Evolutionary conservation across 1,284 basidiomycete species (phyloP).

Genomic region (Moesziomyces globuligerus): DNA sequence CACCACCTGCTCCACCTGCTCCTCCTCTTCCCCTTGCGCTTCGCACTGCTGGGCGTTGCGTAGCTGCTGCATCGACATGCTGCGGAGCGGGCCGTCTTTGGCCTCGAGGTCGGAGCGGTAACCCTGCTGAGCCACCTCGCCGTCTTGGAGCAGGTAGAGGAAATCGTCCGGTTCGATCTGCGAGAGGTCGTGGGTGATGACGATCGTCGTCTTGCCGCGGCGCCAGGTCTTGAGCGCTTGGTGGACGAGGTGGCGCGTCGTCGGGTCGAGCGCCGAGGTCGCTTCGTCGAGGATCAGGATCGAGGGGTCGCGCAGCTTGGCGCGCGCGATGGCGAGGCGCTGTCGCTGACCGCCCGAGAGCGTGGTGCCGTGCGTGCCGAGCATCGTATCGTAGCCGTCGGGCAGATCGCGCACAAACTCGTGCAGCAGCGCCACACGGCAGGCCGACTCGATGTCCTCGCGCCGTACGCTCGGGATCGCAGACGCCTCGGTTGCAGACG

Average conservation of each 20-base stretch:
- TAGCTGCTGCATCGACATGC: conserved; percentile 17
- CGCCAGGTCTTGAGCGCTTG: conserved; percentile 87
- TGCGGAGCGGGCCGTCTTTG: conserved; percentile 18
- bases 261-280: conserved; percentile 91
- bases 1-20: conserved; percentile 62
- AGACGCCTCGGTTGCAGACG: not conserved
- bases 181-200: conserved; percentile 94
- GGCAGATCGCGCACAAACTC: conserved; percentile 86
- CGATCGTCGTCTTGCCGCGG: conserved; percentile 85
- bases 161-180: conserved; percentile 83
- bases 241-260: conserved; percentile 86
- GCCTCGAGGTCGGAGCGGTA: conserved; percentile 79
- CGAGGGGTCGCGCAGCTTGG: conserved; percentile 83
- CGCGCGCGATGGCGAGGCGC: conserved; percentile 88
- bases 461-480: conserved; percentile 65
- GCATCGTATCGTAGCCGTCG: conserved; percentile 84
- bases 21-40: conserved; percentile 68
- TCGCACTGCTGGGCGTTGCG: not conserved
- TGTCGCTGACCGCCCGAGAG: conserved; percentile 95
- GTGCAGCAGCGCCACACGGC: conserved; percentile 85
- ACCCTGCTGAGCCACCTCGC: conserved; percentile 85
- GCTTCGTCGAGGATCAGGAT: conserved; percentile 96
- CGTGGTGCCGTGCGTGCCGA: conserved; percentile 77
- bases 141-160: conserved; percentile 88
- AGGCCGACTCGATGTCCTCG: conserved; percentile 81